Conservation (phyloP, 306 rosid species). For the Heteromeles arbutifolia region DNA sequence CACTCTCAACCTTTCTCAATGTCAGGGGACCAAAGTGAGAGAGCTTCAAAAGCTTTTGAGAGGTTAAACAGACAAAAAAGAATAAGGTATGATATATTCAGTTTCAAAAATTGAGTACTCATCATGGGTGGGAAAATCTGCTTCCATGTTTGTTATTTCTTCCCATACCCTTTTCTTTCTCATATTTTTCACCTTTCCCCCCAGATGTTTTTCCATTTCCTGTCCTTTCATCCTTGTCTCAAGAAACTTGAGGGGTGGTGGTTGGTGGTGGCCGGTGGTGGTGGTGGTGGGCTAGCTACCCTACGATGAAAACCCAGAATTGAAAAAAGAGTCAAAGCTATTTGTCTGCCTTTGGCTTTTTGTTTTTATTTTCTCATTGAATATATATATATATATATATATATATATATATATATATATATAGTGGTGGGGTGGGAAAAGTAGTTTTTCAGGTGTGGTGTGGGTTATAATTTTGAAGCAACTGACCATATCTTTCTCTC, state of each 20-base stretch:
- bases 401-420: background rate
- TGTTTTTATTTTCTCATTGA: background rate
- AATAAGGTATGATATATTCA: slow-evolving; percentile 35
- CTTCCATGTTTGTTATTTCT: slow-evolving; percentile 14
- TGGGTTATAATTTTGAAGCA: slow-evolving; percentile 13
- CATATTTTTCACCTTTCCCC: slow-evolving; percentile 13
- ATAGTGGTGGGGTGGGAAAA: slow-evolving; percentile 11
- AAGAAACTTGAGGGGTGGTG: slow-evolving; percentile 37
- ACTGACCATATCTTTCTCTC: slow-evolving; percentile 15
- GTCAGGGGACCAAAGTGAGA: slow-evolving; percentile 32
- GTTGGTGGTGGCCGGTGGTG: slow-evolving; percentile 5
- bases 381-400: background rate
- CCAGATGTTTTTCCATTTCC: background rate
- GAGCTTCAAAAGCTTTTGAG: background rate
- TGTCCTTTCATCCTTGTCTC: slow-evolving; percentile 26
- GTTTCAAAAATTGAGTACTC: slow-evolving; percentile 17
- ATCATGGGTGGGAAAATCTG: slow-evolving; percentile 25
- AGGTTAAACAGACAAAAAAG: slow-evolving; percentile 47
- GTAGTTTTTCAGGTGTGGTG: slow-evolving; percentile 13
- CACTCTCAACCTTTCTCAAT: slow-evolving; percentile 44
- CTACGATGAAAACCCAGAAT: slow-evolving; percentile 23
- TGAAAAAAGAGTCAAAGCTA: slow-evolving; percentile 20
- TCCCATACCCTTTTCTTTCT: slow-evolving; percentile 11
- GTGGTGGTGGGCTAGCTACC: slow-evolving; percentile 35
- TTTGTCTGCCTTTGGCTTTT: slow-evolving; percentile 15